Evolutionary conservation across 2,329 filamentous ascomycete species (phyloP).

Genomic region (Talaromyces islandicus): DNA sequence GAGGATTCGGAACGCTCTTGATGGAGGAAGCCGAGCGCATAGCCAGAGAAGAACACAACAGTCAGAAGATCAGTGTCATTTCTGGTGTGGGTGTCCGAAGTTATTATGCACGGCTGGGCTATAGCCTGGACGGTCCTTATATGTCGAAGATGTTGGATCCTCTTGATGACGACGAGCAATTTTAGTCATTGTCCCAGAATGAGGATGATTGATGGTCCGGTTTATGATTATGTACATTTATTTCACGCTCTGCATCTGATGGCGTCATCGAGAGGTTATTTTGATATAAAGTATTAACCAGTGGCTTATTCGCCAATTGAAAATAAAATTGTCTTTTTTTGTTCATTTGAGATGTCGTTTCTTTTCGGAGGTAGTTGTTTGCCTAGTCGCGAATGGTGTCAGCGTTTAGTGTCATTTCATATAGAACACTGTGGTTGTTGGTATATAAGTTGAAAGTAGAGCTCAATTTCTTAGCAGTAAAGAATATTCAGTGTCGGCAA

Average conservation of each 20-base stretch:
- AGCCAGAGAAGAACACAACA: conserved; percentile 87
- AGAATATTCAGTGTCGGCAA: not conserved
- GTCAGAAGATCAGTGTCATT: conserved; percentile 91
- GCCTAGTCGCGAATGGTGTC: no score
- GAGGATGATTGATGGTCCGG: not conserved
- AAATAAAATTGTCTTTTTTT: not conserved
- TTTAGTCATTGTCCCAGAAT: not conserved
- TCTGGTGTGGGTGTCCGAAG: conserved; percentile 94
- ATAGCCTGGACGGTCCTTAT: conserved; percentile 87
- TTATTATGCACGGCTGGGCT: conserved; percentile 90
- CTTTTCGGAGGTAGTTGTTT: no score
- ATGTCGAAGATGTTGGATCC: conserved; percentile 50
- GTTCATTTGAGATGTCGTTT: no score
- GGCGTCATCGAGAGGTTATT: conserved; percentile 2
- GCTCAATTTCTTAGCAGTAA: not conserved
- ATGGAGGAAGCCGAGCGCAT: conserved; percentile 99
- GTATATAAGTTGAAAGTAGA: not conserved
- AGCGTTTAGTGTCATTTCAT: no score
- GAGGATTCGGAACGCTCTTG: conserved; percentile 88
- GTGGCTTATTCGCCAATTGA: not conserved
- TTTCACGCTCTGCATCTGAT: conserved; percentile 5
- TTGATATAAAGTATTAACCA: not conserved
- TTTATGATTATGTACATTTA: not conserved
- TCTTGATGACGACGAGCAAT: conserved; percentile 19
- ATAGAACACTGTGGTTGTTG: no score